phyloP scores from a whole-genome alignment of 495 filamentous ascomycete genomes.

The Astrocystis sublimbata region DNA sequence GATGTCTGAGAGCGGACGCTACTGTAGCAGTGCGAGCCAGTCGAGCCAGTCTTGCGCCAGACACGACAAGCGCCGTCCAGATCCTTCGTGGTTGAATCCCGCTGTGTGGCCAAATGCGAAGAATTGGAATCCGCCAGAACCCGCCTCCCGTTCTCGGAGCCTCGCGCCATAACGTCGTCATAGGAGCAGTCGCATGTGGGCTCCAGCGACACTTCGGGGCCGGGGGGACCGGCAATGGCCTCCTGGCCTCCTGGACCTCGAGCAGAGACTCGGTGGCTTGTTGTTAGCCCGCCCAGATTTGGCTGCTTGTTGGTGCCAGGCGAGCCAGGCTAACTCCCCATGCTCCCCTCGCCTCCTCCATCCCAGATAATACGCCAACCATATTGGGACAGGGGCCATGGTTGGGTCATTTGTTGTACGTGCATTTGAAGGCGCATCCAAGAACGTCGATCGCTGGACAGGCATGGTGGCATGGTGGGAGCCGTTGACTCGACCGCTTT shows the following conservation, averaged over 20 bases:
- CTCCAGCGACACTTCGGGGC: neutral
- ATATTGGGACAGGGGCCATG: conserved; percentile 2
- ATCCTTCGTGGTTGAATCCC: neutral
- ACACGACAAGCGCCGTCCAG: neutral
- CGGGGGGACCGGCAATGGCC: neutral
- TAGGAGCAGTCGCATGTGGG: conserved; percentile 2
- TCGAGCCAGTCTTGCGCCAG: too few species aligned
- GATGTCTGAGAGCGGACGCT: too few species aligned
- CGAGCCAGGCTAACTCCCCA: neutral
- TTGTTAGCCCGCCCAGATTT: neutral
- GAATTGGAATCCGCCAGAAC: conserved; percentile 12
- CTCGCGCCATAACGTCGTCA: conserved; percentile 34
- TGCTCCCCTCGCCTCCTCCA: neutral
- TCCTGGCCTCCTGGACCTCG: too few species aligned
- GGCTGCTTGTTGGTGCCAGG: neutral
- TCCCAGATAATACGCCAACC: neutral
- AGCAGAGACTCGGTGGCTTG: too few species aligned
- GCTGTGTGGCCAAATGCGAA: neutral
- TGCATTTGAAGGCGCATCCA: conserved; percentile 2
- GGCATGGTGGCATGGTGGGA: neutral
- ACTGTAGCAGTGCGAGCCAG: too few species aligned
- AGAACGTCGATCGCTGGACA: conserved; percentile 10
- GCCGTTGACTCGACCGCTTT: neutral
- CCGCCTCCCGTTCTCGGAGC: conserved; percentile 37
- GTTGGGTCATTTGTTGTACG: conserved; percentile 10